Evolutionary conservation across 352 stramenopile genomes (phyloP), one percentile per base, ranked within the genome.

Genomic region (Pythium chondricola): DNA sequence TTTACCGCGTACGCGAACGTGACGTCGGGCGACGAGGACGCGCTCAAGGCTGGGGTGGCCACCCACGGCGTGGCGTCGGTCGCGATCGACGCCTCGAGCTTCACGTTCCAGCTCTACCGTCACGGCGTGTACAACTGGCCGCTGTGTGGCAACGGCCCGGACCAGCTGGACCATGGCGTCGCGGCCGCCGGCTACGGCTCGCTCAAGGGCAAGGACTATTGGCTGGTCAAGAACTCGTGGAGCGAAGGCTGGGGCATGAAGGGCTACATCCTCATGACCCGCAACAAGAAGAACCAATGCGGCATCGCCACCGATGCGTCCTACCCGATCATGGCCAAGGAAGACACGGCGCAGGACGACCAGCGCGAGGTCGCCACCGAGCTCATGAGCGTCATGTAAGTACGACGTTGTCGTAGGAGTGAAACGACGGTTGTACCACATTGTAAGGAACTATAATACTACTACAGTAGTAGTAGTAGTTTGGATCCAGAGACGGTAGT

Each of bases 191-290:
- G 95, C 22, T 98, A 98, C 56, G 95, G 91, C 22, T 61, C 62
- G 8, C 87, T 95, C 44, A 73, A 90, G 44, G 72, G 84, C 17
- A 83, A 96, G 56, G 71, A 93, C 31, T 98, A 97, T 60, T 98
- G 89, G 87, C 76, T 97, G 47, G 71, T 98, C 21, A 87, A 96
- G 54, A 98, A 98, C 69, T 96, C 81, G 47, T 98, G 93, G 93
- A 73, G 81, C 20, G 44, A 67, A 7, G 65, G 60, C 17, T 97
- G 90, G 90, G 90, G 90, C 37, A 85, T 95, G 57, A 48, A 93
- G 5, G 87, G 87, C 38, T 96, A 92, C 68, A 91, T 96, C 48
- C 80, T 81, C 43, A 70, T 96, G 44, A 56, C 58, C 14, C 79
- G 84, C 52, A 74, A 82, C 49, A 82, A 86, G 39, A 79, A 85